These are phyloP conservation scores for Ormosia emarginata DNA, from an alignment of 306 rosid species.

Conservation along the genomic window DNA sequence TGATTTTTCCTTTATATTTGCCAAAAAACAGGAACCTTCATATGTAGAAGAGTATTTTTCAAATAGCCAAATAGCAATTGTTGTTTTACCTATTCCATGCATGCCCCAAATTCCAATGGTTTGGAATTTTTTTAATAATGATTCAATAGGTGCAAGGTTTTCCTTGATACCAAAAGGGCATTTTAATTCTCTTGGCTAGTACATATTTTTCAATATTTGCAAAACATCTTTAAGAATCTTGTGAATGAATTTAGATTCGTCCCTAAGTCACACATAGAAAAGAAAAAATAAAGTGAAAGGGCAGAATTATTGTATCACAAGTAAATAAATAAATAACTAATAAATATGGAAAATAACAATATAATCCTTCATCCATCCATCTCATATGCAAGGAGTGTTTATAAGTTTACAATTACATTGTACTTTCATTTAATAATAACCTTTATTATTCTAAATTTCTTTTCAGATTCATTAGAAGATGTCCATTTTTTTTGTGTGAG, in stretches of 20 bases:
- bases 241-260: neutral
- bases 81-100: neutral
- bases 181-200: neutral
- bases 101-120: neutral
- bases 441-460: no score
- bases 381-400: no score
- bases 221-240: neutral
- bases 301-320: neutral
- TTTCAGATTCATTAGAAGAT: no score
- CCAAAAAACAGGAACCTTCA: neutral
- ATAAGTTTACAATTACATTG: no score
- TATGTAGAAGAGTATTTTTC: neutral
- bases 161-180: neutral
- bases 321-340: neutral
- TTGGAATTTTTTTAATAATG: neutral
- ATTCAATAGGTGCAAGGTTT: neutral
- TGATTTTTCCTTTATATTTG: no score
- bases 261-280: neutral
- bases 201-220: neutral
- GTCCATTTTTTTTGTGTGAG: no score
- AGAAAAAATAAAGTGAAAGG: neutral
- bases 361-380: no score
- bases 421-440: no score
- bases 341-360: no score
- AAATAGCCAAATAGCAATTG: neutral